A percentile compares a stretch with the other conserved stretches of the same genome.
Conservation (phyloP, 345 rosid species). For the Linum usitatissimum region DNA sequence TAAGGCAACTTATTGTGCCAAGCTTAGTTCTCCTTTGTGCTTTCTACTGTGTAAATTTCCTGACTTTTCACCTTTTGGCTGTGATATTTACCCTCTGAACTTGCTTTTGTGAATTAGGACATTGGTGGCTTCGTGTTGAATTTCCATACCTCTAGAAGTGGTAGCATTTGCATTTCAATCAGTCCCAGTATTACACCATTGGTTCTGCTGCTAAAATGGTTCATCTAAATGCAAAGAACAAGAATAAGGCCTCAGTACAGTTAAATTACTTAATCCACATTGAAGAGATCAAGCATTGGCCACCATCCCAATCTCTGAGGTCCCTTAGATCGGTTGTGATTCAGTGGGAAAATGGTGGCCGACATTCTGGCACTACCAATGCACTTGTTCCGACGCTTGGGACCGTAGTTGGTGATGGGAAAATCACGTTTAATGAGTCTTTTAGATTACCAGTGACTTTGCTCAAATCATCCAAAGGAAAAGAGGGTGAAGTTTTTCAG, state of each 20-base stretch:
- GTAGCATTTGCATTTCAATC: conserved; percentile 4
- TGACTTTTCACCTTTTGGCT: neutral
- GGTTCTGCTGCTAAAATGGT: conserved; percentile 39
- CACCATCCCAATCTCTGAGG: conserved; percentile 83
- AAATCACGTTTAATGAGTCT: conserved; percentile 69
- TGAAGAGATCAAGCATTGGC: conserved; percentile 93
- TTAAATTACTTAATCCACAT: conserved; percentile 55
- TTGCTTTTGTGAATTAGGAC: conserved; percentile 11
- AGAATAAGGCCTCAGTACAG: conserved; percentile 40
- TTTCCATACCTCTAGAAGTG: neutral
- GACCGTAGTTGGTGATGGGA: conserved; percentile 66
- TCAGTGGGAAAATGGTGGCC: conserved; percentile 86
- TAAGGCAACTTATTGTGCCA: neutral
- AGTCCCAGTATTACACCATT: neutral
- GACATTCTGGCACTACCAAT: conserved; percentile 56
- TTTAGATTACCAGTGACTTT: conserved; percentile 65
- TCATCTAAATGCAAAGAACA: conserved; percentile 46
- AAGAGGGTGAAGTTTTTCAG: conserved; percentile 39
- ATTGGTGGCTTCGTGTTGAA: conserved; percentile 6
- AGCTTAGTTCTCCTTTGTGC: no score
- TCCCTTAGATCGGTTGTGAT: conserved; percentile 73
- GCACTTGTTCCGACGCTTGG: conserved; percentile 62
- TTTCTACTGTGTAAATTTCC: no score
- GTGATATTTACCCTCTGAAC: neutral
- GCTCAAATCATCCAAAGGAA: conserved; percentile 47